phyloP scores from a whole-genome alignment of 169 alveolate genomes.

The Plasmodium knowlesi region DNA sequence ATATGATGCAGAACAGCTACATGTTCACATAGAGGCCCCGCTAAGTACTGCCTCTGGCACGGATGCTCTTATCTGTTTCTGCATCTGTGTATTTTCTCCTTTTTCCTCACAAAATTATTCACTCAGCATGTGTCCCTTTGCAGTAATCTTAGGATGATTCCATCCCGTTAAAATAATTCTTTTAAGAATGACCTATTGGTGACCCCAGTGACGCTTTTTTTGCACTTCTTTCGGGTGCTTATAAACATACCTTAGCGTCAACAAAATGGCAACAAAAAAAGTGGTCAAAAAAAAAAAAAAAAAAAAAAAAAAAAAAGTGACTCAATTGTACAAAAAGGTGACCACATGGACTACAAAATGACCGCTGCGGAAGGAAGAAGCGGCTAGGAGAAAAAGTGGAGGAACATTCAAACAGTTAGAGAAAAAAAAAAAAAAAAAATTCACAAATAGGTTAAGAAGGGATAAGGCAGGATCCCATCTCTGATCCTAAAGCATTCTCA shows the following conservation, averaged over 20 bases:
- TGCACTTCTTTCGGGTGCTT: not conserved
- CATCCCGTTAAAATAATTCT: not conserved
- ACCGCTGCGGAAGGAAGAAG: not conserved
- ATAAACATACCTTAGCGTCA: not conserved
- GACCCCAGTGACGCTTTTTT: not conserved
- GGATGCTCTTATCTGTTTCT: not conserved
- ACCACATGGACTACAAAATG: not conserved
- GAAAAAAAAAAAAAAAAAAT: not conserved
- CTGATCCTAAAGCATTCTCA: conserved; percentile 26
- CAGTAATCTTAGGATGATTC: not conserved
- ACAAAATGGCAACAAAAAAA: not conserved
- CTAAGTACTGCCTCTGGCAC: not conserved
- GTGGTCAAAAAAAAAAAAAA: no score
- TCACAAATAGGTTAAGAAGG: not conserved
- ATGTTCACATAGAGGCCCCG: not conserved
- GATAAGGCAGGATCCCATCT: not conserved
- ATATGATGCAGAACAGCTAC: not conserved
- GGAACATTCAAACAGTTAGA: not conserved
- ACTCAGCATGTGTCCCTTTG: not conserved
- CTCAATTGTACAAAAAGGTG: no score
- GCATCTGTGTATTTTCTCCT: not conserved
- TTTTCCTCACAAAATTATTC: not conserved
- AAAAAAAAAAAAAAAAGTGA: no score
- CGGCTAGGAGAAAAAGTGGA: not conserved
- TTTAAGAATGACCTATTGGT: not conserved